Conservation (phyloP, 306 rosid species). For the Vicia villosa region DNA sequence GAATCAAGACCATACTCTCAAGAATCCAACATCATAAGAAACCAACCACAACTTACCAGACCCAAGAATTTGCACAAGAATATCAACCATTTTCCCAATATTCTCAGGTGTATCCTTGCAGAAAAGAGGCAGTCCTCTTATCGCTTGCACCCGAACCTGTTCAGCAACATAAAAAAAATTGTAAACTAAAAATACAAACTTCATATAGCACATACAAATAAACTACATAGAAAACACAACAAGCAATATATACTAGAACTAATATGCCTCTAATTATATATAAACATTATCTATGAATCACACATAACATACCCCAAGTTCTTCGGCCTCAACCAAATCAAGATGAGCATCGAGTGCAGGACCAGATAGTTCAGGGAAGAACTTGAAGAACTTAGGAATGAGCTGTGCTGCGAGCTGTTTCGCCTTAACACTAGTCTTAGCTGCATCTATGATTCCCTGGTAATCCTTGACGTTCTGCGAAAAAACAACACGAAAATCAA, state of each 20-base stretch:
- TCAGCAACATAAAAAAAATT: conserved; percentile 26
- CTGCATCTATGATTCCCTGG: conserved; percentile 84
- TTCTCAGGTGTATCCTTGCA: conserved; percentile 95
- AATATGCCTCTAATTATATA: no score
- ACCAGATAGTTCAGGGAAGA: conserved; percentile 78
- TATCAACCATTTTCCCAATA: conserved; percentile 86
- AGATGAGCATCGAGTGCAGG: conserved; percentile 77
- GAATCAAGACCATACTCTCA: conserved; percentile 27
- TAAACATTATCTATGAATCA: no score
- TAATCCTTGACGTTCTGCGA: conserved; percentile 72
- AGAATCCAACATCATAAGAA: conserved; percentile 7
- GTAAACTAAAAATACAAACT: not conserved
- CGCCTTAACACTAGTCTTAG: conserved; percentile 83
- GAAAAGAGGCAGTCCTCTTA: conserved; percentile 97
- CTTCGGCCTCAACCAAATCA: conserved; percentile 94
- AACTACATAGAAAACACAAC: not conserved
- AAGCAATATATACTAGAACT: not conserved
- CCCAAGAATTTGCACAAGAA: conserved; percentile 86
- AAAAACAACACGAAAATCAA: not conserved
- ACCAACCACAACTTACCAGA: conserved; percentile 55
- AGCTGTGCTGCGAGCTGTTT: conserved; percentile 96
- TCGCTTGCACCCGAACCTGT: conserved; percentile 98
- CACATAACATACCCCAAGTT: conserved; percentile 76
- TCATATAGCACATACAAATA: conserved; percentile 8
- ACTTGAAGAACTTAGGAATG: conserved; percentile 92